A percentile compares a stretch with the other conserved stretches of the same genome.
Evolutionary conservation across 768 basidiomycete genomes (phyloP).

Genomic region (Galerina sulciceps): DNA sequence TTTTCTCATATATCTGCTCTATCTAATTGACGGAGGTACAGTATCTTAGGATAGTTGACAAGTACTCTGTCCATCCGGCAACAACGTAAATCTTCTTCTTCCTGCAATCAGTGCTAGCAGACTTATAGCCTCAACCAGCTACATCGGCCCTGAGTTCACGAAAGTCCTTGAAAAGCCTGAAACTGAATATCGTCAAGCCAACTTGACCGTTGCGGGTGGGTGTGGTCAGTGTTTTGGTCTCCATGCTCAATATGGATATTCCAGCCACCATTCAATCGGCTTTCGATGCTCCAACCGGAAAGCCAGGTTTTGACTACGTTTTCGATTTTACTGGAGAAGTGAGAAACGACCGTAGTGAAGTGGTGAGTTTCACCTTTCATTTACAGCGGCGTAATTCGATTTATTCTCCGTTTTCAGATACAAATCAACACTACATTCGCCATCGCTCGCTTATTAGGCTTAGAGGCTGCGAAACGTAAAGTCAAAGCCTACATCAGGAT

Average conservation of each 20-base stretch:
- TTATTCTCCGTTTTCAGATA: conserved; percentile 49
- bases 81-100: conserved; percentile 32
- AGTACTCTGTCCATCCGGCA: conserved; percentile 36
- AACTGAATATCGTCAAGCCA: conserved; percentile 83
- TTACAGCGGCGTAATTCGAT: conserved; percentile 4
- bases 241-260: background rate
- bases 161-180: conserved; percentile 66
- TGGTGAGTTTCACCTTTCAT: conserved; percentile 46
- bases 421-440: conserved; percentile 78
- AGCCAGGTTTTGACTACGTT: conserved; percentile 74
- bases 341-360: conserved; percentile 72
- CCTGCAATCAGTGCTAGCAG: conserved; percentile 2
- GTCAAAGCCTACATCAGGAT: conserved; percentile 81
- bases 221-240: conserved; percentile 1
- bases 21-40: conserved; percentile 7
- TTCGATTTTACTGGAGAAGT: conserved; percentile 89
- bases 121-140: conserved; percentile 44
- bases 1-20: background rate
- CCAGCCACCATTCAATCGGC: conserved; percentile 68
- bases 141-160: conserved; percentile 78
- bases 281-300: conserved; percentile 75
- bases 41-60: conserved; percentile 32
- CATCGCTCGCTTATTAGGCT: conserved; percentile 67
- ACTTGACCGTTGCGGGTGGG: conserved; percentile 75
- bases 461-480: conserved; percentile 79